Percentiles rank a stretch among this genome's conserved stretches.
Evolutionary conservation across 805 yeast species (phyloP).

Genomic region (Candida pini): DNA sequence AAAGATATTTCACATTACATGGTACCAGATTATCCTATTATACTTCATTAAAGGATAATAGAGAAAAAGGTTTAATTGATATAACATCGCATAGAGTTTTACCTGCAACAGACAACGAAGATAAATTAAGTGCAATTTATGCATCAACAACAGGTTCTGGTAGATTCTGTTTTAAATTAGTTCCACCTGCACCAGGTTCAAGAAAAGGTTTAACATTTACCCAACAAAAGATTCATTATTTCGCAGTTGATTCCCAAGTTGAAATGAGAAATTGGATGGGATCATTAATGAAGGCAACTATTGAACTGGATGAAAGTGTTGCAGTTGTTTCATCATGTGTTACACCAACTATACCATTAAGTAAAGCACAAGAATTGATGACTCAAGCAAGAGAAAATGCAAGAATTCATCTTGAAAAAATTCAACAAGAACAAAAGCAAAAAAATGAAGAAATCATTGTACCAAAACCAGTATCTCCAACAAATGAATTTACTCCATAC

Average conservation of each 20-base stretch:
- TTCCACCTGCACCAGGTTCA: conserved; percentile 98
- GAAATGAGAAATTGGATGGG: conserved; percentile 96
- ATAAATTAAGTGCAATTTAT: conserved; percentile 70
- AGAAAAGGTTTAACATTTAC: conserved; percentile 93
- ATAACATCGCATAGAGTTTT: conserved; percentile 91
- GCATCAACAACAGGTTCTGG: conserved; percentile 95
- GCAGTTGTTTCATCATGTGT: conserved; percentile 91
- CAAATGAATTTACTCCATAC: conserved; percentile 10
- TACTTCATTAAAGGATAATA: conserved; percentile 65
- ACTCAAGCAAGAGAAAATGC: conserved; percentile 79
- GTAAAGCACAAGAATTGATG: conserved; percentile 79
- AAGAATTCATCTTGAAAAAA: conserved; percentile 41
- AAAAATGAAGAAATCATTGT: conserved; percentile 9
- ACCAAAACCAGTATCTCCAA: conserved; percentile 8
- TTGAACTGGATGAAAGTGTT: conserved; percentile 87
- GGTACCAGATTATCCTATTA: conserved; percentile 92
- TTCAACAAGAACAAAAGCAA: conserved; percentile 32
- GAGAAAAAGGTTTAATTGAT: conserved; percentile 91
- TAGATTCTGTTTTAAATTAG: conserved; percentile 82
- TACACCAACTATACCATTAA: conserved; percentile 89
- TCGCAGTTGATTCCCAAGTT: conserved; percentile 87
- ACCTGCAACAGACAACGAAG: conserved; percentile 74
- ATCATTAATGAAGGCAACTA: conserved; percentile 91
- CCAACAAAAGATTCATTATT: conserved; percentile 91
- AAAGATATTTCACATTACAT: conserved; percentile 78